Base-by-base conservation (phyloP, 495 filamentous ascomycete genomes). In the Aspergillus ostianus region DNA sequence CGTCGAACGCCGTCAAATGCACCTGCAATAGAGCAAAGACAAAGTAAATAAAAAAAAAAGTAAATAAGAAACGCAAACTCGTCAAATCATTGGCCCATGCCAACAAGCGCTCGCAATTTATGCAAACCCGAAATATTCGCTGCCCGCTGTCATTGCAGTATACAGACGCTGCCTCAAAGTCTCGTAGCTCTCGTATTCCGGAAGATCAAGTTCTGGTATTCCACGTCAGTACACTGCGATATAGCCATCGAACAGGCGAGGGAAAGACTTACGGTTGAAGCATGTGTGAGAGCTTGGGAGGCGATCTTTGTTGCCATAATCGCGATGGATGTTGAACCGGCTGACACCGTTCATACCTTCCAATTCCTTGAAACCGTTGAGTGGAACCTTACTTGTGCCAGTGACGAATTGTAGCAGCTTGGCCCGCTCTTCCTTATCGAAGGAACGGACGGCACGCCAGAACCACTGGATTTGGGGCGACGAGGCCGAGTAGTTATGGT, bases 401-500 rank as follows among this genome's bases (percentile, higher is more conserved):
- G 94, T 99, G 61, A 98, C 94, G 73, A 99, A 99, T 70, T 99
- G 94, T 6, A 99, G 84, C 46, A 99, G 84, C 72, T 98, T 98
- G 60, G 94, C 94, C 57, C 91, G 91, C 75, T 98, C 94, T 79
- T 99, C 94, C 78, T 98, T 98, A 80, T 99, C 94, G 67, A 96
- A 99, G 6, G 93, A 97, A 64, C 95, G 89, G 47, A 99, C 89
- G 4, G 95, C 94, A 66, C 94, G 88, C 94, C 94, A 99, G 86
- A 99, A 97, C 95, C 94, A 98, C 73, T 99, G 94, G 64, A 99
- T 97, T 69, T 99, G 94, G 23, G 93, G 88, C 2, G 94, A 96
- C 0, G 92, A 91, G 27, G 91, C 88, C 17, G 90, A 89, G 80
- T 98, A 99, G 74, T 97, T 98, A 75, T 98, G 94, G 67, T 97